Base-by-base conservation (phyloP, 1,139 yeast species). In the Zygoascus sp. region DNA sequence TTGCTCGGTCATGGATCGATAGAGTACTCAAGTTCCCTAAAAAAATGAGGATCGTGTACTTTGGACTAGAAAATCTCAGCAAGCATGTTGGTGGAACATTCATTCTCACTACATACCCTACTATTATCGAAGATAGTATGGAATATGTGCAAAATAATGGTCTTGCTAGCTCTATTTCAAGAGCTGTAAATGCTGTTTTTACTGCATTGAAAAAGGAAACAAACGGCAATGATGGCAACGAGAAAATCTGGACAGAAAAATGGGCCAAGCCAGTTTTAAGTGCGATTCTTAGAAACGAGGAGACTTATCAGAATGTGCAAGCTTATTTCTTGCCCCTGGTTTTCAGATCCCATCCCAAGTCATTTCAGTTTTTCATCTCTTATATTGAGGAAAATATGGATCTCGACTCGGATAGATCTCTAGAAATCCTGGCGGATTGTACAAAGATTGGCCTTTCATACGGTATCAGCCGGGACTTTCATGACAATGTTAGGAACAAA, bases 111-210 rank as follows among this genome's bases (percentile, higher is more conserved):
- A 49, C 60, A 2, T 71, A 71, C 30, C 79, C 84, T 0, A 49
- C 59, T 1, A 78, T 82, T 49, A 56, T 78, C 6, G 55, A 57
- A 1, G 66, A 67, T 5, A 72, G 86, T 7, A 61, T 85, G 8
- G 53, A 66, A 0, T 63, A 73, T 8, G 77, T 85, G 68, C 66
- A 72, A 53, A 72, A 81, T 1, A 80, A 77, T 54, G 76, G 86
- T 0, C 62, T 86, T 46, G 83, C 94, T 0, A 83, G 80, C 53
- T 75, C 83, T 1, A 75, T 83, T 13, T 83, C 87, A 22, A 84
- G 81, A 59, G 74, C 85, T 13, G 56, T 87, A 0, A 70, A 72
- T 13, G 63, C 79, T 0, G 55, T 84, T 1, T 68, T 55, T 30
- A 47, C 50, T 13, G 56, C 52, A 9, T 36, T 50, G 44, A 15